Evolutionary conservation across 495 filamentous ascomycete genomes (phyloP).

Genomic region (Penicillium longicatenatum): DNA sequence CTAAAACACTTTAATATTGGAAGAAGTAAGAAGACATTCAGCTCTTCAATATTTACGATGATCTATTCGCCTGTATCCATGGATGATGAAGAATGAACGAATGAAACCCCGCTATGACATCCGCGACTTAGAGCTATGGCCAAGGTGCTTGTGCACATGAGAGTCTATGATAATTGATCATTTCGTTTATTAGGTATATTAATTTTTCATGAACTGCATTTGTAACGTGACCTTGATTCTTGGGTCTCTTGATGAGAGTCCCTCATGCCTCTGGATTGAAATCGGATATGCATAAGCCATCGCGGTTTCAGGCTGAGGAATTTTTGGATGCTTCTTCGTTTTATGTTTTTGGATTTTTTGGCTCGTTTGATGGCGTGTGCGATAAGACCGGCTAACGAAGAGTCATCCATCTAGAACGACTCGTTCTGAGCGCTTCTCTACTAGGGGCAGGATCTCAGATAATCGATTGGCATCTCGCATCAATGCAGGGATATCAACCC

Average conservation of each 20-base stretch:
- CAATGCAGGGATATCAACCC: constrained; percentile 74
- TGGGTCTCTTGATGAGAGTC: background rate
- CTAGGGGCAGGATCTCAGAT: constrained; percentile 68
- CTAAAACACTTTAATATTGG: too few species aligned
- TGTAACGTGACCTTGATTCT: background rate
- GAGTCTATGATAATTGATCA: background rate
- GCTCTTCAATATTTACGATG: too few species aligned
- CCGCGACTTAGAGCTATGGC: background rate
- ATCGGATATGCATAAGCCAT: background rate
- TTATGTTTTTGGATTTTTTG: background rate
- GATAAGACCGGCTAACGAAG: background rate
- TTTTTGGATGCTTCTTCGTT: too few species aligned
- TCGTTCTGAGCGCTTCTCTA: constrained; percentile 58
- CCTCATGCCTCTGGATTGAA: background rate
- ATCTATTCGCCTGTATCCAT: too few species aligned
- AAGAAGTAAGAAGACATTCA: too few species aligned
- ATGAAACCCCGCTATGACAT: too few species aligned
- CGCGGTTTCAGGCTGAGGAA: too few species aligned
- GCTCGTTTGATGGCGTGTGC: background rate
- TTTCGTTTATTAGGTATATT: background rate
- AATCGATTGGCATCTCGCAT: constrained; percentile 84
- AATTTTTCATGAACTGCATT: background rate
- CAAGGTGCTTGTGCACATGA: background rate
- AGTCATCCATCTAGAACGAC: constrained; percentile 28
- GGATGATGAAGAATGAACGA: too few species aligned